Evolutionary conservation across 192 early-diverging fungal species (phyloP).

Genomic region (Backusella sp.): DNA sequence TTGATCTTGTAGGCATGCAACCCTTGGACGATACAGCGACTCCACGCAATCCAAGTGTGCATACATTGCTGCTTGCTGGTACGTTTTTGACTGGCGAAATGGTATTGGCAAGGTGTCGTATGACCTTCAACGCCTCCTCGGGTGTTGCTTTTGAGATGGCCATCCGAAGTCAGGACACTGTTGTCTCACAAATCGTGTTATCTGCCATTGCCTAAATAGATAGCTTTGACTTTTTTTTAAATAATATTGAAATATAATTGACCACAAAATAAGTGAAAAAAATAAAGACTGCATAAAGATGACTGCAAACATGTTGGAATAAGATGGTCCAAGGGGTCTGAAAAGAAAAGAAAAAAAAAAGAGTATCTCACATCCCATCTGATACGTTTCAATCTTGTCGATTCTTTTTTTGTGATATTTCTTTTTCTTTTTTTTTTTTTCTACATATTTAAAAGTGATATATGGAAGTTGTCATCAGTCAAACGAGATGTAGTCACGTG

Average conservation of each 20-base stretch:
- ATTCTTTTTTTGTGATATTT: not conserved
- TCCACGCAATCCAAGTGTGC: conserved; percentile 74
- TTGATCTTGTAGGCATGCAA: conserved; percentile 86
- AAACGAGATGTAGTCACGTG: not conserved
- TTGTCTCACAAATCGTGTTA: conserved; percentile 73
- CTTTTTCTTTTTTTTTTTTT: not conserved
- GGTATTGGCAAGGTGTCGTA: conserved; percentile 79
- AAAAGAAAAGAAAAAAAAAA: not conserved
- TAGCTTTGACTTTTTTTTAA: not conserved
- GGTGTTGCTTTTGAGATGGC: conserved; percentile 94
- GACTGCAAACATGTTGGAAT: not conserved
- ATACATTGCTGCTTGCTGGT: conserved; percentile 84
- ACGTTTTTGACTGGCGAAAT: conserved; percentile 79
- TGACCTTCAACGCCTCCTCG: conserved; percentile 77
- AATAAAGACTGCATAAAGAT: not conserved
- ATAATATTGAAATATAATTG: not conserved
- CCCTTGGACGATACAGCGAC: conserved; percentile 70
- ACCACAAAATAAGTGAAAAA: not conserved
- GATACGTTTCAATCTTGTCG: not conserved
- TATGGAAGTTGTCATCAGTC: not conserved
- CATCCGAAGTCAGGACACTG: conserved; percentile 67
- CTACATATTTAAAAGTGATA: not conserved
- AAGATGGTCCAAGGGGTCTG: not conserved
- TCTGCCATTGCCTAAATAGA: conserved; percentile 65
- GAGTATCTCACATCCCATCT: not conserved